Percentiles rank a stretch among this genome's conserved stretches.
phyloP scores from a whole-genome alignment of 2,329 filamentous ascomycete species.

The Curvularia spicifera region DNA sequence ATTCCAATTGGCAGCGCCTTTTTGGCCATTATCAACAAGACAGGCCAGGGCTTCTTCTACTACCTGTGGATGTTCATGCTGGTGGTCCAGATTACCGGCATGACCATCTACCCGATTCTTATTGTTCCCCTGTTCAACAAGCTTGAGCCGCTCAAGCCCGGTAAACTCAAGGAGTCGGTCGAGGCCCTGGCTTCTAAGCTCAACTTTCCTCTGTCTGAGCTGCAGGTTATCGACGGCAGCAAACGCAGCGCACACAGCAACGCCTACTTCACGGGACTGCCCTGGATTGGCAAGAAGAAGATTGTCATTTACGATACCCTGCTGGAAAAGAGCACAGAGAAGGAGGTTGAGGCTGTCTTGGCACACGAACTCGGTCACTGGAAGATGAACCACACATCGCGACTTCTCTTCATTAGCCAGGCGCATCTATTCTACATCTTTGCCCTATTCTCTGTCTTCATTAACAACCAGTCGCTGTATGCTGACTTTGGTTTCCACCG shows the following conservation, averaged over 20 bases:
- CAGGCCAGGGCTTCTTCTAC: slow-evolving; percentile 94
- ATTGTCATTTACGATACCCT: slow-evolving; percentile 99
- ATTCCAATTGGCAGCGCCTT: slow-evolving; percentile 91
- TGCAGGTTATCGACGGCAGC: slow-evolving; percentile 93
- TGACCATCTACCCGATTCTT: slow-evolving; percentile 92
- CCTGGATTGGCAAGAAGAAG: slow-evolving; percentile 91
- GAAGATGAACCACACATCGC: slow-evolving; percentile 93
- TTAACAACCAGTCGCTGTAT: slow-evolving; percentile 93
- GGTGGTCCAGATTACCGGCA: slow-evolving; percentile 88
- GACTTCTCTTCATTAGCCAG: slow-evolving; percentile 80
- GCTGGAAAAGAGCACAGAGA: slow-evolving; percentile 89
- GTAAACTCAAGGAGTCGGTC: slow-evolving; percentile 84
- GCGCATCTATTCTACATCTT: slow-evolving; percentile 97
- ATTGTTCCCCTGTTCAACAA: slow-evolving; percentile 99
- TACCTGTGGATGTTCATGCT: slow-evolving; percentile 96
- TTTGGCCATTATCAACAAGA: slow-evolving; percentile 91
- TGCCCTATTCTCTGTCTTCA: slow-evolving; percentile 92
- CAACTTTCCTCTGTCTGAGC: slow-evolving; percentile 88
- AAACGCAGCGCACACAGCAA: slow-evolving; percentile 89
- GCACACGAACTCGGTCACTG: slow-evolving; percentile 97
- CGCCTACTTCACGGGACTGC: slow-evolving; percentile 94
- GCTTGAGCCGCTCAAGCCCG: slow-evolving; percentile 87
- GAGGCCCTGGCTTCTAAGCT: slow-evolving; percentile 83
- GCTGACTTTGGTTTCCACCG: slow-evolving; percentile 85
- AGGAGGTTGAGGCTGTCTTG: slow-evolving; percentile 93